Evolutionary conservation across 176 grass and related monocot species (phyloP), one percentile per base, ranked within the genome.

Genomic region (Thinopyrum elongatum): DNA sequence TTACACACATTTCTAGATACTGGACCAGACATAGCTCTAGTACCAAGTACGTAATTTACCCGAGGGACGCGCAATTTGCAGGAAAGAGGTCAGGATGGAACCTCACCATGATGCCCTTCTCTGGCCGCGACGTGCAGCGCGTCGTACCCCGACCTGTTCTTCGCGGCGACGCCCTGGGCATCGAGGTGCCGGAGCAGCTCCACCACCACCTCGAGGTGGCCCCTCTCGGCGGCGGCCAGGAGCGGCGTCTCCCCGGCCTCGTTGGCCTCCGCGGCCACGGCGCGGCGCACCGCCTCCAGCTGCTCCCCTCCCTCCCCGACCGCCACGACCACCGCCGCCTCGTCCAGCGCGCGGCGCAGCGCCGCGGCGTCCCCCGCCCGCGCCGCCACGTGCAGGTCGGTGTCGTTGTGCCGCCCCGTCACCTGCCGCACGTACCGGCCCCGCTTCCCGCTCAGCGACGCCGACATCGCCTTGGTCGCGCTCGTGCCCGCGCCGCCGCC

Each of bases 351-450:
- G 87, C 73, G 79, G 51, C 61, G 85, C 85, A 75, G 85, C 68
- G 27, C 92, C 89, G 66, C 87, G 38, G 73, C 81, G 49, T 95
- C 89, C 44, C 95, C 93, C 16, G 59, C 82, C 14, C 80, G 87
- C 38, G 95, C 93, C 29, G 93, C 95, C 44, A 93, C 89, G 85
- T 98, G 93, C 67, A 98, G 83, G 77, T 95, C 91, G 7, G 89
- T 95, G 83, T 98, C 95, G 89, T 98, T 98, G 84, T 89, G 91
- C 25, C 89, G 84, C 30, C 95, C 95, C 16, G 93, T 98, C 74
- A 98, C 95, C 88, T 98, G 95, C 78, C 91, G 91, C 91, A 98
- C 95, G 77, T 95, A 98, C 72, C 94, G 87, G 74, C 86, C 89
- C 72, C 82, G 94, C 89, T 89, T 90, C 82, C 86, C 88, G 65